phyloP scores from a whole-genome alignment of 768 basidiomycete genomes.

The Jaapia argillacea region DNA sequence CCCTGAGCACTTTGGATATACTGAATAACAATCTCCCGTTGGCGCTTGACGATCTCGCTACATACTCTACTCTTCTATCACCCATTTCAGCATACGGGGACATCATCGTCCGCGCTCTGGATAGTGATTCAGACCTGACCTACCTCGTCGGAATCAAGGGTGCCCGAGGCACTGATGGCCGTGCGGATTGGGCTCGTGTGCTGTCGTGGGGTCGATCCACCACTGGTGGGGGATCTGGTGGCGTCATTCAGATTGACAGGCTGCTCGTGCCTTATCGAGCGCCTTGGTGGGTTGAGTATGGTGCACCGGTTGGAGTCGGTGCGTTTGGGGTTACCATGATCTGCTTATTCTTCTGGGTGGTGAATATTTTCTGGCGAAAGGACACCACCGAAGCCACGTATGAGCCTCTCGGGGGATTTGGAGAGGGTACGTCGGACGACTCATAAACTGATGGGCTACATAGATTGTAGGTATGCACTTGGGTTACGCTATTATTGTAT shows the following conservation, averaged over 20 bases:
- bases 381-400: conserved; percentile 82
- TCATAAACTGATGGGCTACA: no score
- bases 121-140: conserved; percentile 29
- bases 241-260: conserved; percentile 81
- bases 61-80: conserved; percentile 75
- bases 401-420: conserved; percentile 82
- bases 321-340: conserved; percentile 50
- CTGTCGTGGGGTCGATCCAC: conserved; percentile 72
- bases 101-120: conserved; percentile 61
- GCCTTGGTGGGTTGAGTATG: conserved; percentile 74
- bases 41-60: conserved; percentile 54
- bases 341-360: conserved; percentile 63
- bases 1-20: conserved; percentile 20
- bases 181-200: conserved; percentile 55
- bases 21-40: conserved; percentile 68
- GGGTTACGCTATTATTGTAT: no score
- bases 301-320: conserved; percentile 55
- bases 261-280: conserved; percentile 82
- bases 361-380: conserved; percentile 56
- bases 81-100: conserved; percentile 62
- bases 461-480: no score
- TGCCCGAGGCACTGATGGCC: conserved; percentile 53
- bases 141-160: conserved; percentile 68
- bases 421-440: neutral
- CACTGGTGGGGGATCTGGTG: conserved; percentile 64